Conservation (phyloP, 2,329 filamentous ascomycete species). For the Ramularia collo-cygni region DNA sequence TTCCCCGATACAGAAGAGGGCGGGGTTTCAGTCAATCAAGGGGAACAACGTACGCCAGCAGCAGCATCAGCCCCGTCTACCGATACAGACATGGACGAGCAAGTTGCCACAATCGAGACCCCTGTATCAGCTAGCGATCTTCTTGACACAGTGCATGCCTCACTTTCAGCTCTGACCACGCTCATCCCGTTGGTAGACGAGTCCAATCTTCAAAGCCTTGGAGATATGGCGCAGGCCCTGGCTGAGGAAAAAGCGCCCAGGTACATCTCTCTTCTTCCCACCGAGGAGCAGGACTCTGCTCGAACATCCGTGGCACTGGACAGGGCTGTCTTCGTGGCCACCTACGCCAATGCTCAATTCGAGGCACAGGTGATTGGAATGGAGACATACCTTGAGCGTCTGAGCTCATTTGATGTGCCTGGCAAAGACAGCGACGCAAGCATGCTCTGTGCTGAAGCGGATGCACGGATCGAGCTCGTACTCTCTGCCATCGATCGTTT, state of each 20-base stretch:
- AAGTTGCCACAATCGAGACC: slow-evolving; percentile 62
- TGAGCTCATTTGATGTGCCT: slow-evolving; percentile 29
- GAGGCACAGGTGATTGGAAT: slow-evolving; percentile 44
- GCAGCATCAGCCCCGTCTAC: slow-evolving; percentile 7
- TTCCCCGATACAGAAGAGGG: slow-evolving; percentile 28
- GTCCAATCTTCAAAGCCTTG: slow-evolving; percentile 43
- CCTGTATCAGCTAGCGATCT: slow-evolving; percentile 58
- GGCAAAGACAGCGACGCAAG: slow-evolving; percentile 48
- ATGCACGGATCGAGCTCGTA: slow-evolving; percentile 24
- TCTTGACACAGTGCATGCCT: slow-evolving; percentile 61
- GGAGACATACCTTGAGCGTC: slow-evolving; percentile 45
- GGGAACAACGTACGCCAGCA: slow-evolving; percentile 10
- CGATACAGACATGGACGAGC: slow-evolving; percentile 40
- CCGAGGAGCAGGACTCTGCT: slow-evolving; percentile 22
- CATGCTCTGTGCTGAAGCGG: slow-evolving; percentile 37
- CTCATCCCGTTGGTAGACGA: slow-evolving; percentile 45
- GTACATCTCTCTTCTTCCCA: slow-evolving; percentile 40
- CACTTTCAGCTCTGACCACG: slow-evolving; percentile 44
- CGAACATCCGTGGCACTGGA: slow-evolving; percentile 44
- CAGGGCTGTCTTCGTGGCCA: slow-evolving; percentile 50
- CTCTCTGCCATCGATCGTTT: slow-evolving; percentile 24
- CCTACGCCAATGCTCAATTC: slow-evolving; percentile 52
- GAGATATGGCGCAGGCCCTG: slow-evolving; percentile 53
- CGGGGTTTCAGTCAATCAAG: slow-evolving; percentile 21
- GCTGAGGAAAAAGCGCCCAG: slow-evolving; percentile 47